Conservation (phyloP, 163 green algal genomes). For the Picocystis sp. region DNA sequence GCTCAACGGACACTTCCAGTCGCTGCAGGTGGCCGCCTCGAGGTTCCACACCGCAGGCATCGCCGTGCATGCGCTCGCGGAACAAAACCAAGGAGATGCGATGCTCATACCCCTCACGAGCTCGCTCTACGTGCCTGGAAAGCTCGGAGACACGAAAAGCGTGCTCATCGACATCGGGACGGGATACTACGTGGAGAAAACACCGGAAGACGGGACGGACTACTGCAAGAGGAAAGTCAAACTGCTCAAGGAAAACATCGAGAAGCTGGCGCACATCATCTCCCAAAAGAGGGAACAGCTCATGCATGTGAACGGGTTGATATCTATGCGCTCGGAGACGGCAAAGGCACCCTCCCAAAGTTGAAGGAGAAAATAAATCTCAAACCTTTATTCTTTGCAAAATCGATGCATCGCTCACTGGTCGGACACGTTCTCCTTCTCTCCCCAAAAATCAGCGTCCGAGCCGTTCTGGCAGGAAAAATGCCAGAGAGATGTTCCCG, state of each 20-base stretch:
- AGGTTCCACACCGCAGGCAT: not conserved
- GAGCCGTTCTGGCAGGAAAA: too few species aligned
- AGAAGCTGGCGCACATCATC: slow-evolving; percentile 21
- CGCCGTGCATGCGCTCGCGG: slow-evolving; percentile 24
- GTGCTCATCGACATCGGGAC: slow-evolving; percentile 80
- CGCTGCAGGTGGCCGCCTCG: not conserved
- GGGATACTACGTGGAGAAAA: slow-evolving; percentile 70
- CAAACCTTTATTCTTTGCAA: too few species aligned
- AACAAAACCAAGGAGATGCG: slow-evolving; percentile 38
- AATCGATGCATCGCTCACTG: too few species aligned
- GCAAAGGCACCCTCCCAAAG: too few species aligned
- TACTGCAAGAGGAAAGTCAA: slow-evolving; percentile 52
- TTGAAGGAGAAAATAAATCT: too few species aligned
- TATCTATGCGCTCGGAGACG: too few species aligned
- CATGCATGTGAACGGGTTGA: too few species aligned
- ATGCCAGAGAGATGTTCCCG: too few species aligned
- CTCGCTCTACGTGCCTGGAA: slow-evolving; percentile 66
- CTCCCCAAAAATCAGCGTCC: too few species aligned
- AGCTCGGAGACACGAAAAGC: slow-evolving; percentile 43
- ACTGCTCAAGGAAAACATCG: slow-evolving; percentile 37
- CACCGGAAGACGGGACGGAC: slow-evolving; percentile 28
- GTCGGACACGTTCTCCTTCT: too few species aligned
- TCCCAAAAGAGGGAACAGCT: not conserved
- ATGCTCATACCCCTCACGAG: slow-evolving; percentile 70
- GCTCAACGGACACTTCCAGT: slow-evolving; percentile 5